Conservation (phyloP, 768 basidiomycete genomes). For the Filobasidium wieringae region DNA sequence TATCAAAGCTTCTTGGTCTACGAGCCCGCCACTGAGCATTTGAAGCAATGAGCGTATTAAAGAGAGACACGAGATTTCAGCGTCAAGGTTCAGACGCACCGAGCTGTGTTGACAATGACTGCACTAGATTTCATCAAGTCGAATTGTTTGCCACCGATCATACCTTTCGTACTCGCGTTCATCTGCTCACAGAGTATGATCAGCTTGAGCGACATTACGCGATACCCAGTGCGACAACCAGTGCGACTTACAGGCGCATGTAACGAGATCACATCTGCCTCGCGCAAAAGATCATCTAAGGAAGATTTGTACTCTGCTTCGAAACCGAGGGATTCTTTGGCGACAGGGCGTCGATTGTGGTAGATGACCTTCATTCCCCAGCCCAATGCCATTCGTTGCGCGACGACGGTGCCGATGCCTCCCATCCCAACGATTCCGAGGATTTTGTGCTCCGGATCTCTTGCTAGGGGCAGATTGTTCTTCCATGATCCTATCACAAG, state of each 20-base stretch:
- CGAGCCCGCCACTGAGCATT: conserved; percentile 53
- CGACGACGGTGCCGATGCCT: conserved; percentile 39
- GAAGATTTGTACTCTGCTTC: conserved; percentile 58
- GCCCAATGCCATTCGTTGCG: conserved; percentile 45
- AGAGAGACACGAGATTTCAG: background rate
- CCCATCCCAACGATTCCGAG: conserved; percentile 41
- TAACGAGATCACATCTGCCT: conserved; percentile 71
- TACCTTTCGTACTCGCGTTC: no score
- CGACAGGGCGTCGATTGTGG: conserved; percentile 43
- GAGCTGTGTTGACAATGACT: conserved; percentile 72
- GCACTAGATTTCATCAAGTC: conserved; percentile 61
- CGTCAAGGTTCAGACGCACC: no score
- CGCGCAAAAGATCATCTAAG: conserved; percentile 51
- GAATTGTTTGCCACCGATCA: conserved; percentile 68
- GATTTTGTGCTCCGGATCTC: conserved; percentile 36
- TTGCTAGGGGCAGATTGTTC: conserved; percentile 20
- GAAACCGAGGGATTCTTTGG: conserved; percentile 59
- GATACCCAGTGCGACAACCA: conserved; percentile 10
- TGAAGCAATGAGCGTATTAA: background rate
- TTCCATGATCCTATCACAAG: conserved; percentile 11
- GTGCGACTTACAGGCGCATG: conserved; percentile 55
- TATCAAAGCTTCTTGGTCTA: conserved; percentile 78
- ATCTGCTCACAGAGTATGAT: conserved; percentile 55
- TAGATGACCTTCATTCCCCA: conserved; percentile 88
- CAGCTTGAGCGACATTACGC: background rate